Evolutionary conservation across 1,284 basidiomycete genomes (phyloP), one percentile per base, ranked within the genome.

Genomic region (Butyriboletus appendiculatus): DNA sequence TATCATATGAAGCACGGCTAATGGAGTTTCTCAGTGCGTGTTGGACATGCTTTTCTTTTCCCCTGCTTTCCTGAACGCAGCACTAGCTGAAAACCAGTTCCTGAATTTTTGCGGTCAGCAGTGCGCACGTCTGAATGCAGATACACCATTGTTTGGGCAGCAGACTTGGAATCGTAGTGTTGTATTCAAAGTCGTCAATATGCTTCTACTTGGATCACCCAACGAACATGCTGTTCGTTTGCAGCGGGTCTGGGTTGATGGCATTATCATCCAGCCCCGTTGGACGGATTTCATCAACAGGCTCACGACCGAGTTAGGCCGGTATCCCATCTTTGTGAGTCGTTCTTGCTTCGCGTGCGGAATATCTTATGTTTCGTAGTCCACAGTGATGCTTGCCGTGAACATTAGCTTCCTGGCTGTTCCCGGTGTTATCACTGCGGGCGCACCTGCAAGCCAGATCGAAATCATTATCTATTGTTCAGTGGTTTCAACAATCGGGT

Each of bases 291-390:
- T 76, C 40, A 73, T 81, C 15, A 58, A 65, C 8, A 76, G 74
- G 47, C 61, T 84, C 32, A 74, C 72, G 14, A 61, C 62, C 1
- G 81, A 86, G 57, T 81, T 84, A 77, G 68, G 72, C 45, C 76
- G 81, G 39, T 76, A 76, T 53, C 73, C 78, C 22, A 70, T 84
- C 15, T 76, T 75, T 55, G 82, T 84, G 50, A 33, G 80, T 68
- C 8, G 7, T 1, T 1, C 6, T 32, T 5, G 1, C 12, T 40
- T 32, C 16, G 0, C 15, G 1, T 34, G 8, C 11, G 4, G 0
- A 15, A n/a, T 20, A 8, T 34, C 49, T 59, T n/a, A 66, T 14
- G 16, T 9, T 2, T 30, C 4, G 10, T 22, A 67, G 62, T 67
- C 60, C 2, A 65, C 60, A 34, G 62, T 67, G 5, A 61, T 63